phyloP scores from a whole-genome alignment of 176 grass and related monocot species.

The Calamus simplicifolius region DNA sequence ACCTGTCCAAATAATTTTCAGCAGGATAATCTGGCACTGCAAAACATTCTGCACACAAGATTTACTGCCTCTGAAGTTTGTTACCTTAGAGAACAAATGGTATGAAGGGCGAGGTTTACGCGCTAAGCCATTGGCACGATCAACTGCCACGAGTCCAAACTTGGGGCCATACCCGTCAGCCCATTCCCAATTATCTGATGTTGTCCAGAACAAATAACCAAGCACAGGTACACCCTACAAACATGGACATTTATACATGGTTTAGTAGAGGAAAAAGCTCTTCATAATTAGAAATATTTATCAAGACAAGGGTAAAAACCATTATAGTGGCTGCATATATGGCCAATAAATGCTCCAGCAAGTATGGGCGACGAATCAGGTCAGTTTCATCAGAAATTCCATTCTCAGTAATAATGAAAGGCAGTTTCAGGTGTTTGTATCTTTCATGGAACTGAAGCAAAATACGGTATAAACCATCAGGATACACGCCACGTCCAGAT shows the following conservation, averaged over 20 bases:
- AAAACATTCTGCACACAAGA: not conserved
- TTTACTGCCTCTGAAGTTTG: not conserved
- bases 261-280: not conserved
- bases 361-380: constrained; percentile 83
- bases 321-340: constrained; percentile 66
- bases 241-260: constrained; percentile 17
- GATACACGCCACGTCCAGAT: constrained; percentile 89
- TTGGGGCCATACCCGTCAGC: constrained; percentile 97
- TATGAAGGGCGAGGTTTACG: constrained; percentile 82
- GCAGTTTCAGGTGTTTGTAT: constrained; percentile 74
- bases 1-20: too few relatives aligned
- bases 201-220: constrained; percentile 97
- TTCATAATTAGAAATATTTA: not conserved
- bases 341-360: constrained; percentile 83
- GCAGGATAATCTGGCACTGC: not conserved
- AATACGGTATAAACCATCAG: constrained; percentile 73
- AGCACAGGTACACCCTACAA: constrained; percentile 77
- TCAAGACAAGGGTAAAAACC: constrained; percentile 26
- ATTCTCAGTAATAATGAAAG: constrained; percentile 95
- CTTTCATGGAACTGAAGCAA: constrained; percentile 76
- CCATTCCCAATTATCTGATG: constrained; percentile 98
- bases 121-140: constrained; percentile 73
- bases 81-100: constrained; percentile 79
- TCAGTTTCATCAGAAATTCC: constrained; percentile 92
- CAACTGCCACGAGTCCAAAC: constrained; percentile 85